Base-by-base conservation (phyloP, 192 early-diverging fungal genomes). In the Chytriomyces sp. region DNA sequence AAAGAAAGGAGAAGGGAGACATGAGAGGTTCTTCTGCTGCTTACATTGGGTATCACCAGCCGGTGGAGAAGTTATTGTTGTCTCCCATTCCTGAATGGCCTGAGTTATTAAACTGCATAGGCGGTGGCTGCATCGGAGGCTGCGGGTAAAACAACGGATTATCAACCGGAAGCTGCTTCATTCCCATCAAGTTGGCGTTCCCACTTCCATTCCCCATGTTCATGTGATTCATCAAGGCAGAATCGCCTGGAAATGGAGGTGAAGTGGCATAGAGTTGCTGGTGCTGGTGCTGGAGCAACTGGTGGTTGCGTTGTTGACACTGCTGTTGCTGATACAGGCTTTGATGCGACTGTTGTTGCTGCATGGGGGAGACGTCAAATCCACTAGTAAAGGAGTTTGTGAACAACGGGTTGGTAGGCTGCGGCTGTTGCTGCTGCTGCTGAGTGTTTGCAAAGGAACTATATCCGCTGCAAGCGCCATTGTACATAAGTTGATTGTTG, bases 371-470 rank as follows among this genome's bases (percentile, higher is more conserved):
- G 22, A n/a, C 0, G 32, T 33, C 12, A 37, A 61, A 61, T 30
- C 10, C 10, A 3, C 12, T 17, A 44, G 14, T 10, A 28, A 33
- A 64, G 25, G 62, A 10, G 62, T 44, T 64, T 30, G 31, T 60
- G 40, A 64, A 64, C 39, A 64, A 44, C 40, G 62, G 62, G 17
- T 64, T 64, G 25, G 25, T 44, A 3, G 62, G 62, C 28, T 61
- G 59, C 37, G 14, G 32, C 36, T 36, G 36, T 37, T 37, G 26
- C 26, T 56, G 10, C 54, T 26, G 54, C 26, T 56, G 33, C 30
- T 56, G 1, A n/a, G n/a, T 22, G 44, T 49, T 49, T 49, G 17
- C 44, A 49, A 7, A 64, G n/a, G 39, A 7, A 28, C 22, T 44
- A 28, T 25, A 64, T 32, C 26, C 30, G 39, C 40, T 44, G 36